Evolutionary conservation across 2,329 filamentous ascomycete species (phyloP).

Genomic region (Fusarium avenaceum): DNA sequence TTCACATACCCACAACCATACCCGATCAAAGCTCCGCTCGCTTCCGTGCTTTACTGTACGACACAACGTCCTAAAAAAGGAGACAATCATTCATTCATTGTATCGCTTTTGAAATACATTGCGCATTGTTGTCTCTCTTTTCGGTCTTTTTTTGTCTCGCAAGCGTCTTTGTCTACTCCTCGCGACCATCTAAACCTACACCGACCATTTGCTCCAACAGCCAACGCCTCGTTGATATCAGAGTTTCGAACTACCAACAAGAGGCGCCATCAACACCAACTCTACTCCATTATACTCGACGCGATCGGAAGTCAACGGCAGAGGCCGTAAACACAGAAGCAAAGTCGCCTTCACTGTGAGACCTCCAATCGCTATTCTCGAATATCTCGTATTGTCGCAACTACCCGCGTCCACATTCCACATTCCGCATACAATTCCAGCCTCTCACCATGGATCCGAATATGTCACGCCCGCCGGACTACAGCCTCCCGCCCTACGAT

Average conservation of each 20-base stretch:
- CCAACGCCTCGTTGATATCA: constrained; percentile 32
- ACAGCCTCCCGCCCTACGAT: constrained; percentile 69
- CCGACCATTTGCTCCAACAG: constrained; percentile 15
- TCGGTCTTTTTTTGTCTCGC: background rate
- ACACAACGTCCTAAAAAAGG: constrained; percentile 31
- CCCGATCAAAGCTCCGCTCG: constrained; percentile 40
- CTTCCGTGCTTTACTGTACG: constrained; percentile 30
- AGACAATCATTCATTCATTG: constrained; percentile 24
- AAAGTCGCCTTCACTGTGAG: constrained; percentile 17
- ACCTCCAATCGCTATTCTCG: constrained; percentile 18
- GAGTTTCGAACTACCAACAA: constrained; percentile 26
- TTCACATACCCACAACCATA: constrained; percentile 35
- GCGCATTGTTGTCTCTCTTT: constrained; percentile 20
- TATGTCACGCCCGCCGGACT: constrained; percentile 68
- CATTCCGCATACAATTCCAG: constrained; percentile 47
- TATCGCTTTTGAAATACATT: constrained; percentile 1
- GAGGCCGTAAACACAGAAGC: constrained; percentile 36
- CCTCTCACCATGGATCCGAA: constrained; percentile 62
- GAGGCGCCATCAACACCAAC: constrained; percentile 23
- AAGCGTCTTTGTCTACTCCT: constrained; percentile 5
- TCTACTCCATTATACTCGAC: constrained; percentile 4
- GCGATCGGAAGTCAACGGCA: constrained; percentile 31
- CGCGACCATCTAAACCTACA: constrained; percentile 28
- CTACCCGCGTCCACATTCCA: constrained; percentile 32
- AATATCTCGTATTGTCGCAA: constrained; percentile 36